phyloP scores from a whole-genome alignment of 257 asterid genomes.

The Plantago major region DNA sequence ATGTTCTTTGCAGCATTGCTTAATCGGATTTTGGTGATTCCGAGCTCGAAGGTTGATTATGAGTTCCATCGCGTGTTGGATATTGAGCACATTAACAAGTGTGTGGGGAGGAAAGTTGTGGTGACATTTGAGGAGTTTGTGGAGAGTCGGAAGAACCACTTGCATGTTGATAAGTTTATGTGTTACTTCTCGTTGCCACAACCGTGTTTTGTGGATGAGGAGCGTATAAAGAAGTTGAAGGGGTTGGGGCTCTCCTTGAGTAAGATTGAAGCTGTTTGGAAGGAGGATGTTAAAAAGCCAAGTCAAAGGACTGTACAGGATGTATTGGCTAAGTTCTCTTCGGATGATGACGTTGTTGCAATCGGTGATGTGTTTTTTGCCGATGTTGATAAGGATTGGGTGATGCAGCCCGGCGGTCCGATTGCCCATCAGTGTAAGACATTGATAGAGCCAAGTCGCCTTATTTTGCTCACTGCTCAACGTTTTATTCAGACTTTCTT shows the following conservation, averaged over 20 bases:
- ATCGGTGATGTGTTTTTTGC: constrained; percentile 97
- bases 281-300: constrained; percentile 88
- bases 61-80: constrained; percentile 74
- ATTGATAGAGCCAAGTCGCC: constrained; percentile 81
- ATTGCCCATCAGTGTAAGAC: constrained; percentile 80
- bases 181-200: constrained; percentile 87
- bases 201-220: constrained; percentile 87
- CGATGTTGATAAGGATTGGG: constrained; percentile 83
- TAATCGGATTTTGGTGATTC: constrained; percentile 74
- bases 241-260: constrained; percentile 62
- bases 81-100: constrained; percentile 75
- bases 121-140: constrained; percentile 83
- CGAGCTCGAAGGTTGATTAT: constrained; percentile 80
- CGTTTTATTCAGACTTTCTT: constrained; percentile 91
- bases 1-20: constrained; percentile 91
- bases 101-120: constrained; percentile 75
- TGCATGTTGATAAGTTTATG: constrained; percentile 67
- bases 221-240: constrained; percentile 77
- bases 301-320: constrained; percentile 52
- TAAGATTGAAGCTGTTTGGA: constrained; percentile 80
- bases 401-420: constrained; percentile 96
- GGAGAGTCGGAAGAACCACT: constrained; percentile 48
- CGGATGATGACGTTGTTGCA: constrained; percentile 71
- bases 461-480: constrained; percentile 88
- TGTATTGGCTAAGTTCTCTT: constrained; percentile 58